These are phyloP conservation scores for Balakata baccata DNA, from an alignment of 345 rosid species.

Conservation along the genomic window DNA sequence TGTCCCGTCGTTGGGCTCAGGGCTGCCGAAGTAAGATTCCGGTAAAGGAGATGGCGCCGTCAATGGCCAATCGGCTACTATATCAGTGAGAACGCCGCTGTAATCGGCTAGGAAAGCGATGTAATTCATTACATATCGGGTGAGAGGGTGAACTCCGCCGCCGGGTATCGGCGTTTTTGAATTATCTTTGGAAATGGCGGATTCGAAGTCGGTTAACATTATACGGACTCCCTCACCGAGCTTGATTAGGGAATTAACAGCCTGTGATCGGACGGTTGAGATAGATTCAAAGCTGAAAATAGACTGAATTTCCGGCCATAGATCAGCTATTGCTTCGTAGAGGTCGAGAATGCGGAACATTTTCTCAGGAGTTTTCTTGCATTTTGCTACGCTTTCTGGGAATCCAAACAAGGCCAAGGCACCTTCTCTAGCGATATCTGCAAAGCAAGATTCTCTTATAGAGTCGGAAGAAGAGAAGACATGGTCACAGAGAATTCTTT, in stretches of 20 bases:
- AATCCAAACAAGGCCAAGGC: conserved; percentile 60
- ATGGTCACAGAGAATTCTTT: conserved; percentile 60
- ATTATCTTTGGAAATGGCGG: conserved; percentile 49
- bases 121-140: conserved; percentile 80
- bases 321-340: conserved; percentile 48
- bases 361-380: conserved; percentile 65
- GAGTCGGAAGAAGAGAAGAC: conserved; percentile 50
- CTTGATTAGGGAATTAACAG: conserved; percentile 41
- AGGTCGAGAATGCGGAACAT: conserved; percentile 65
- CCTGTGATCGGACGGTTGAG: conserved; percentile 37
- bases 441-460: conserved; percentile 53
- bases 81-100: conserved; percentile 42
- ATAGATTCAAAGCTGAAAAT: conserved; percentile 49
- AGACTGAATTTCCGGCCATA: conserved; percentile 48
- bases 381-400: conserved; percentile 57
- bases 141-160: conserved; percentile 77
- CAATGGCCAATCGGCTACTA: conserved; percentile 56
- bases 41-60: conserved; percentile 40
- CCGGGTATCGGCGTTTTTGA: conserved; percentile 52
- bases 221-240: conserved; percentile 46
- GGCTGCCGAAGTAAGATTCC: conserved; percentile 43
- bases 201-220: conserved; percentile 58
- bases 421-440: conserved; percentile 49
- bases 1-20: conserved; percentile 28
- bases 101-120: conserved; percentile 64